These are phyloP conservation scores for Nepenthes gracilis DNA, from an alignment of 148 eudicot species.

Conservation along the genomic window DNA sequence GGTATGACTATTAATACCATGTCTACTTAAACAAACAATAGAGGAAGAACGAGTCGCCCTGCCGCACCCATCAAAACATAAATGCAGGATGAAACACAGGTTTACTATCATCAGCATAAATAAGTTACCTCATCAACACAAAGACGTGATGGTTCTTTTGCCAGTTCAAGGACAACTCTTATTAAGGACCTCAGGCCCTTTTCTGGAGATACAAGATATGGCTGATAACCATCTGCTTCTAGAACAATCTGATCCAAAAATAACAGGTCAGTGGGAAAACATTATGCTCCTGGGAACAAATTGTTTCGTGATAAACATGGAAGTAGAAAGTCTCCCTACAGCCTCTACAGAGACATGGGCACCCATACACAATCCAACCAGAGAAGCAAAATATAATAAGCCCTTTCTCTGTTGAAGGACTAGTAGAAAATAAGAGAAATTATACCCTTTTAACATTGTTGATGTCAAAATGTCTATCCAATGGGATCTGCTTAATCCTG, in stretches of 20 bases:
- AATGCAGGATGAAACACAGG: background rate
- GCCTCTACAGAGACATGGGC: background rate
- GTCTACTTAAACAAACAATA: too few relatives aligned
- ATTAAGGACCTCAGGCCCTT: constrained; percentile 92
- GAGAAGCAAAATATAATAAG: background rate
- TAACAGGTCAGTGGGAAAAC: constrained; percentile 2
- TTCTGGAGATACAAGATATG: constrained; percentile 97
- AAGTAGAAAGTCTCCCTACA: background rate
- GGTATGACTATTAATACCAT: too few relatives aligned
- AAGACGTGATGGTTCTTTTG: constrained; percentile 94
- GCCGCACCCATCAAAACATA: too few relatives aligned
- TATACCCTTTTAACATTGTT: constrained; percentile 93
- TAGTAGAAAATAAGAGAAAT: background rate
- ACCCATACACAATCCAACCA: background rate
- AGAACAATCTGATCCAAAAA: constrained; percentile 60
- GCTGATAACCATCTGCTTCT: constrained; percentile 99
- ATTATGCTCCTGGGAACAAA: constrained; percentile 1
- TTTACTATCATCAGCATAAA: background rate
- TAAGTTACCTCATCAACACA: constrained; percentile 94
- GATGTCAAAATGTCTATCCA: constrained; percentile 92
- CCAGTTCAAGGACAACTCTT: constrained; percentile 79
- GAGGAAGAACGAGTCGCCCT: too few relatives aligned
- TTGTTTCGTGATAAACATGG: background rate
- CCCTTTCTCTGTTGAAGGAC: background rate
- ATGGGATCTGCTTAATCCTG: constrained; percentile 92